Percentiles rank a stretch among this genome's conserved stretches.
Conservation (phyloP, 176 grass and related monocot species). For the Microstegium vimineum region DNA sequence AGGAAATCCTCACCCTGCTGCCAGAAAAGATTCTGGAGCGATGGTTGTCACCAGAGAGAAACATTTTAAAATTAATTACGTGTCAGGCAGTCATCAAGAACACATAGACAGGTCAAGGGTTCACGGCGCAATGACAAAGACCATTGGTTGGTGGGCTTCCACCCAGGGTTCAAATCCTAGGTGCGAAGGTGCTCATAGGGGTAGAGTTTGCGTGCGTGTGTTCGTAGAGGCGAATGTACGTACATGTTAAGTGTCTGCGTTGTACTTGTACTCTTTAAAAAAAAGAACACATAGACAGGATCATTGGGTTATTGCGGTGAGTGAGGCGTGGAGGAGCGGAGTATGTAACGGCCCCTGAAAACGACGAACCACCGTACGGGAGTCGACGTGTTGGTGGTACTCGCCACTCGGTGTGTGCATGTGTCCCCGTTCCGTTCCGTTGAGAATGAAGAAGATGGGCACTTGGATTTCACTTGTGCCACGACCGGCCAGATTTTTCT, state of each 20-base stretch:
- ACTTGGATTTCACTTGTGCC: not conserved
- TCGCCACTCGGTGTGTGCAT: not conserved
- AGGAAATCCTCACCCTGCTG: not conserved
- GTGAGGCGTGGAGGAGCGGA: too few relatives aligned
- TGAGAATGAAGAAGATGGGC: not conserved
- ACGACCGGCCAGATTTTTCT: not conserved
- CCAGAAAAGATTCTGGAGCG: too few relatives aligned
- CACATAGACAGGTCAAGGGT: too few relatives aligned
- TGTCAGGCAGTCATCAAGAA: not conserved
- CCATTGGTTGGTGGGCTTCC: too few relatives aligned
- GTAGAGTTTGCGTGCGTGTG: too few relatives aligned
- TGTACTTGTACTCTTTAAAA: too few relatives aligned
- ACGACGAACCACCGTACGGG: conserved; percentile 11
- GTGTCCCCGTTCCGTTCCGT: not conserved
- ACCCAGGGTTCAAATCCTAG: too few relatives aligned
- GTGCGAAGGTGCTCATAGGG: too few relatives aligned
- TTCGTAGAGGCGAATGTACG: too few relatives aligned
- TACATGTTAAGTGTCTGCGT: too few relatives aligned
- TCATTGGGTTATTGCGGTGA: not conserved
- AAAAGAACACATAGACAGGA: too few relatives aligned
- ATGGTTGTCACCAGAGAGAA: not conserved
- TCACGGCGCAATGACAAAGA: too few relatives aligned
- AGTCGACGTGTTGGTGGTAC: not conserved
- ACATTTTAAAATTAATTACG: not conserved
- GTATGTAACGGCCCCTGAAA: not conserved